These are phyloP conservation scores for Colletotrichum filicis DNA, from an alignment of 2,329 filamentous ascomycete species.

Conservation along the genomic window DNA sequence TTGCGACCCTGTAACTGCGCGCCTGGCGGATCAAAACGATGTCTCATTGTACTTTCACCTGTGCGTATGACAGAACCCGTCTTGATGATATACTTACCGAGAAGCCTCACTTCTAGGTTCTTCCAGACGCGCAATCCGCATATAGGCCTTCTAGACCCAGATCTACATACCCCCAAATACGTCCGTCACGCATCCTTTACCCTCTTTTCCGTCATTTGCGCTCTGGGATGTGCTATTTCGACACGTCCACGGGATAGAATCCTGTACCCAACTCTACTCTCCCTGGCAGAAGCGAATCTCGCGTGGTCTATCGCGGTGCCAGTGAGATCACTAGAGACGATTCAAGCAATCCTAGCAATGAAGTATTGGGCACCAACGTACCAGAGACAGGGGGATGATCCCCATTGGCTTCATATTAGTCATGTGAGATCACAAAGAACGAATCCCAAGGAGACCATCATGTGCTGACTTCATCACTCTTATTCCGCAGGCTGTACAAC, in stretches of 20 bases:
- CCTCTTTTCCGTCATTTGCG: slow-evolving; percentile 40
- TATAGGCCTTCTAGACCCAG: slow-evolving; percentile 39
- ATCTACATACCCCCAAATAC: slow-evolving; percentile 39
- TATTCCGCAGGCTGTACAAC: slow-evolving; percentile 35
- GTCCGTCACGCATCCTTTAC: slow-evolving; percentile 40
- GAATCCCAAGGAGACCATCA: background rate
- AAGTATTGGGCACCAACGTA: slow-evolving; percentile 40
- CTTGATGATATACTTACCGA: too few species aligned
- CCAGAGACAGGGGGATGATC: slow-evolving; percentile 38
- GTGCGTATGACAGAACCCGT: background rate
- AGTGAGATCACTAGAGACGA: slow-evolving; percentile 40
- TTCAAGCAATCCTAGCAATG: slow-evolving; percentile 40
- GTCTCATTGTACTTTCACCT: slow-evolving; percentile 18
- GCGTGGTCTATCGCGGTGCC: slow-evolving; percentile 41
- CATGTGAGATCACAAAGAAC: slow-evolving; percentile 30
- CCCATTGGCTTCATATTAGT: slow-evolving; percentile 40
- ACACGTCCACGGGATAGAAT: slow-evolving; percentile 38
- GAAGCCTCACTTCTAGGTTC: slow-evolving; percentile 32
- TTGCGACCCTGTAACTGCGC: slow-evolving; percentile 39
- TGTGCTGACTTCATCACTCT: background rate
- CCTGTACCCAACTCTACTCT: slow-evolving; percentile 37
- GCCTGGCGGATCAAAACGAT: slow-evolving; percentile 38
- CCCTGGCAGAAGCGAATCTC: slow-evolving; percentile 39
- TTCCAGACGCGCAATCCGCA: slow-evolving; percentile 40
- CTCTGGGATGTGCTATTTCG: slow-evolving; percentile 41